Base-by-base conservation (phyloP, 2,329 filamentous ascomycete genomes). In the Botrytis cinerea region DNA sequence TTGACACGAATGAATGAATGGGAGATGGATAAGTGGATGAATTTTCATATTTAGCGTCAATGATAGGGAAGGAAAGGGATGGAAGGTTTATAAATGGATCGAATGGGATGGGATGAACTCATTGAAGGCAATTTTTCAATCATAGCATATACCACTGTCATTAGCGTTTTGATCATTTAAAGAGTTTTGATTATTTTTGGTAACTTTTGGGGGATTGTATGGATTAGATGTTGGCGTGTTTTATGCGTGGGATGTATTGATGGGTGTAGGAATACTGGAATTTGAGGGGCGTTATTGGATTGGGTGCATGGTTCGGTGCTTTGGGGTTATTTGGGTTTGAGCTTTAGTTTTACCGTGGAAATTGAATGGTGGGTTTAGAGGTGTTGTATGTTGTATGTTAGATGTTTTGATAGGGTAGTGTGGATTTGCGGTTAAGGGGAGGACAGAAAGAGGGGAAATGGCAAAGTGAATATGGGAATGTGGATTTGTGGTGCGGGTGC, bases 111-210 rank as follows among this genome's bases (percentile, higher is more conserved):
- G 64, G 14, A 28, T 57, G 46, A 57, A 69, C 3, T 43, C 60
- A 62, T 62, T 18, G 35, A 69, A 59, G 66, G 48, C 32, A 38
- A 68, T 68, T 68, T 68, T 68, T n/a, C 48, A 69, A 69, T 32
- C 54, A 69, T 51, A 75, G 72, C 61, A 73, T 75, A 70, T 75
- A 68, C 57, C 54, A 69, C 60, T 70, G 73, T 70, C 71, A 54
- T 70, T 75, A 73, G 71, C 73, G 74, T 68, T 74, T 69, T 69
- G 66, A 57, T 69, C 35, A 57, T 38, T 68, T 69, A 32, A 43
- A 40, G 25, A 28, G 18, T 69, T 69, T 69, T 43, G n/a, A 25
- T 14, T 62, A 40, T 62, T 69, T 57, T 69, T 68, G 25, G 40
- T 25, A 12, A 18, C 14, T 68, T 57, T 28, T 57, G 5, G 35